Evolutionary conservation across 2,329 filamentous ascomycete genomes (phyloP), one percentile per base, ranked within the genome.

Genomic region (Epichloe amarillans): DNA sequence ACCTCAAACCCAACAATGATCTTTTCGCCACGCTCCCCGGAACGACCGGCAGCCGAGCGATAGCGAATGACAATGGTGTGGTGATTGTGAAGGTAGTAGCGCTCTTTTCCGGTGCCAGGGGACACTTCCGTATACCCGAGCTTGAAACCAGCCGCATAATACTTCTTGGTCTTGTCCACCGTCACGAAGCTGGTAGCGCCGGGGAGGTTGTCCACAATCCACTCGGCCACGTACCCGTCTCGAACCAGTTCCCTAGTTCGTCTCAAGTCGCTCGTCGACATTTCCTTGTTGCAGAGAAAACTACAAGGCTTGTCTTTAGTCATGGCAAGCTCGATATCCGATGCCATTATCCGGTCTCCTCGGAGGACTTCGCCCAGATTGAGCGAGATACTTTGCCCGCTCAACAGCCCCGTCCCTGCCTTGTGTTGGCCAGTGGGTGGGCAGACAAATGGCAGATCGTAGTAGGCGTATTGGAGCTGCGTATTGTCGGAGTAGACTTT

Each of bases 171-270:
- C 69, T 88, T 88, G 66, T 94, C 88, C 37, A 87, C 84, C 0
- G 86, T 91, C 30, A 93, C 84, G 62, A 94, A 94, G 64, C 84
- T 90, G 8, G 88, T 94, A 37, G 88, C 88, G 6, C 88, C 88
- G 1, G 89, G 88, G 10, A 95, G 74, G 60, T 95, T 95, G 66
- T 95, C 88, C 56, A 93, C 85, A 57, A 95, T 94, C 89, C 88
- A 95, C 66, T 95, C 88, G 2, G 83, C 83, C n/a, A 93, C 82
- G 64, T 93, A 94, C 37, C 85, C 86, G 49, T 89, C 79, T 54
- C 77, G 77, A 39, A 95, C 83, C 60, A 95, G 69, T 54, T 89
- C 74, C 58, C 77, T 79, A 4, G 86, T 84, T 62, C 80, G 78
- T 58, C 77, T 75, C 52, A 94, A 66, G 45, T 83, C 84, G 44